Evolutionary conservation across 495 filamentous ascomycete species (phyloP).

Genomic region (Hyaloscypha hepaticicola): DNA sequence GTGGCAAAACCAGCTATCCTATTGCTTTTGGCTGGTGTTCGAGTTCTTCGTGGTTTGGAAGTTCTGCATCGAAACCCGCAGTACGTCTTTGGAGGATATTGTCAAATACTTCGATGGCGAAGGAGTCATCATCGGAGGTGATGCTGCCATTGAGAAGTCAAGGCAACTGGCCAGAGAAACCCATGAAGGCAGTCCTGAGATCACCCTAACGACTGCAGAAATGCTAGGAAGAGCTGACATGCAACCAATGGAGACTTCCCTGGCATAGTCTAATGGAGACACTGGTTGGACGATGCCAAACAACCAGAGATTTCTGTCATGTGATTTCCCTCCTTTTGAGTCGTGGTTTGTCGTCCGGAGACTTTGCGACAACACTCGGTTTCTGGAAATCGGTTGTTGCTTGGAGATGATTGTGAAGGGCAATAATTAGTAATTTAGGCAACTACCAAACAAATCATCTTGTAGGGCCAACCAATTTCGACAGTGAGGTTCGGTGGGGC

Average conservation of each 20-base stretch:
- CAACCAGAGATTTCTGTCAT: background rate
- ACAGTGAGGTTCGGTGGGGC: too few relatives aligned
- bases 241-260: background rate
- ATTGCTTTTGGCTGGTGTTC: constrained; percentile 42
- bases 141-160: constrained; percentile 17
- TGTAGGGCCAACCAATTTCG: background rate
- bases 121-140: constrained; percentile 15
- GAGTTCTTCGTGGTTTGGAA: constrained; percentile 44
- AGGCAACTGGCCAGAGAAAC: constrained; percentile 15
- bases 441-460: background rate
- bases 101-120: constrained; percentile 46
- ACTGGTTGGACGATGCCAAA: background rate
- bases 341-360: background rate
- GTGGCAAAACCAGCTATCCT: constrained; percentile 46
- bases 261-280: background rate
- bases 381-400: background rate
- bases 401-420: background rate
- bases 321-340: background rate
- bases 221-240: background rate
- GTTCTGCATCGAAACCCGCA: constrained; percentile 50
- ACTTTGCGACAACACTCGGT: background rate
- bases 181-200: background rate
- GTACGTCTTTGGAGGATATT: constrained; percentile 50
- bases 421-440: background rate
- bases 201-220: background rate